Base-by-base conservation (phyloP, 768 basidiomycete genomes). In the Lentinula aciculospora region DNA sequence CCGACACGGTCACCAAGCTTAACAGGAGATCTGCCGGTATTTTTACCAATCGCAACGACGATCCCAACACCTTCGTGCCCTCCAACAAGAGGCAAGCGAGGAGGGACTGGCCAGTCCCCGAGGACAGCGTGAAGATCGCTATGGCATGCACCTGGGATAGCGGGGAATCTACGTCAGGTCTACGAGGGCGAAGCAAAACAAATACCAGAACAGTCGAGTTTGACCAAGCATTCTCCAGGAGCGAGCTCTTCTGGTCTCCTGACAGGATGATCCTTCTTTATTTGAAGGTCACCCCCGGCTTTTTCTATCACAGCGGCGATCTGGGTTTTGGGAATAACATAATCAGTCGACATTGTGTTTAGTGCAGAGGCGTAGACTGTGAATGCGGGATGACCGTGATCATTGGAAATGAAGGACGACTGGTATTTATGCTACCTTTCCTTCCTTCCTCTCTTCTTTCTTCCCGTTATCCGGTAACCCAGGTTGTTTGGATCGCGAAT, bases 51-150 rank as follows among this genome's bases (percentile, higher is more conserved):
- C 25, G 92, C 92, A 44, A 94, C 86, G 56, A 96, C 72, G 40
- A 77, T 73, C n/a, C 93, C 92, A 10, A 91, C 89, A 61, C 92
- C 92, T 71, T 93, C 88, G 67, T 94, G 92, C 0, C 93, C 90
- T 13, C 89, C 89, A 57, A 92, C 81, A 47, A 92, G 81, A 0
- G 87, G 88, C 1, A 76, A 74, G 53, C 75, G 80, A 34, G 82
- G 75, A 17, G 77, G 69, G 10, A 89, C 58, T 0, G 93, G 92
- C 93, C 94, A 94, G 66, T 94, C 92, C 47, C 81, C 83, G 37
- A 79, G 70, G 34, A 80, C 81, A 28, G 86, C 85, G 64, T 93
- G 92, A 13, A 91, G 78, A 65, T 93, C 92, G 3, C 88, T 89
- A 66, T 92, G 90, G 72, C 92, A 93, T n/a, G 76, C 71, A 7